These are phyloP conservation scores for Macroventuria anomochaeta DNA, from an alignment of 2,329 filamentous ascomycete species.

Conservation along the genomic window DNA sequence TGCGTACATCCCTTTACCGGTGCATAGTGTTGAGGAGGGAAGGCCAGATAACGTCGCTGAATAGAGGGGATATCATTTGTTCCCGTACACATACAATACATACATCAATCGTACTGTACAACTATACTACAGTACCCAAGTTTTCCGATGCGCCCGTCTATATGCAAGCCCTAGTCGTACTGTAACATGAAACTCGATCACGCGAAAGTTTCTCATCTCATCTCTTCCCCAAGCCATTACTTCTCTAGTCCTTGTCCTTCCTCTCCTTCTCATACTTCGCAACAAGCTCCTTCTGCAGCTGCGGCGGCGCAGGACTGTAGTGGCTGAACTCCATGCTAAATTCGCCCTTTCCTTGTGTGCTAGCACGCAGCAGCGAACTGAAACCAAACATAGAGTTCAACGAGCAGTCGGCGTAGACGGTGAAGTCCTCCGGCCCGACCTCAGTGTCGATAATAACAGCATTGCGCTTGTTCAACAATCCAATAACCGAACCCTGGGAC, in stretches of 20 bases:
- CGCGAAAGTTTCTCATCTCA: not conserved
- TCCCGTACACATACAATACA: conserved; percentile 8
- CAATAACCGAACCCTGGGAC: conserved; percentile 96
- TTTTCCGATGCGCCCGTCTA: conserved; percentile 27
- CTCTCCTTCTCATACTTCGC: conserved; percentile 72
- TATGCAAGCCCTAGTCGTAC: conserved; percentile 26
- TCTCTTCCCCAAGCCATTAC: not conserved
- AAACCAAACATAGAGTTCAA: conserved; percentile 99
- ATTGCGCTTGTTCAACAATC: conserved; percentile 94
- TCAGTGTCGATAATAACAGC: conserved; percentile 96
- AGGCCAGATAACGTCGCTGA: not conserved
- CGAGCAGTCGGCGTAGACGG: conserved; percentile 87
- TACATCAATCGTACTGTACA: conserved; percentile 28
- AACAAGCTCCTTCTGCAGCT: conserved; percentile 82
- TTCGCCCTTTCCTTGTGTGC: conserved; percentile 97
- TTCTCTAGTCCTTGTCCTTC: conserved; percentile 67
- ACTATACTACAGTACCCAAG: conserved; percentile 13
- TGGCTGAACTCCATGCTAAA: conserved; percentile 99
- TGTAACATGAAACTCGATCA: conserved; percentile 4
- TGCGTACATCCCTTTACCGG: too few relatives aligned
- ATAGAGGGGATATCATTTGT: conserved; percentile 26
- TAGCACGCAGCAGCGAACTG: conserved; percentile 85
- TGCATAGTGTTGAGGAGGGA: too few relatives aligned
- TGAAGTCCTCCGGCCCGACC: conserved; percentile 92
- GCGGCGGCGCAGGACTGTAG: conserved; percentile 84